Evolutionary conservation across 2,329 filamentous ascomycete genomes (phyloP).

Genomic region (Penicillium concentricum): DNA sequence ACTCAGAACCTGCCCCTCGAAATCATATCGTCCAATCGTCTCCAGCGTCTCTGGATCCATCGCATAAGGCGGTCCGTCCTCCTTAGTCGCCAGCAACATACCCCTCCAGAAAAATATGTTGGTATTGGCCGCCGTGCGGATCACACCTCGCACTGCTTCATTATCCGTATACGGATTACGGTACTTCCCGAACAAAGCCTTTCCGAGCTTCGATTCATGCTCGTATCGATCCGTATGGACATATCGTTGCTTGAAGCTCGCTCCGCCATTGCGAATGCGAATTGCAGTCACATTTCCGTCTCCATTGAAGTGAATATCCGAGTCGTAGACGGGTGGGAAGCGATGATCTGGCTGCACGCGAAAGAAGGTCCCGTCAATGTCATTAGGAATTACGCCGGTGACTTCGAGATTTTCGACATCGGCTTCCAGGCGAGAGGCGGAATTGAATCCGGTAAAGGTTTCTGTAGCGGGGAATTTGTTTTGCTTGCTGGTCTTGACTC

Average conservation of each 20-base stretch:
- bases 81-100: slow-evolving; percentile 48
- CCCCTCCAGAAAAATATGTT: slow-evolving; percentile 61
- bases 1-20: slow-evolving; percentile 49
- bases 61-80: slow-evolving; percentile 53
- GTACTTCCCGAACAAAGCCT: slow-evolving; percentile 55
- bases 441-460: slow-evolving; percentile 35
- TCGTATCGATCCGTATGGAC: slow-evolving; percentile 45
- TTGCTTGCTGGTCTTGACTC: background rate
- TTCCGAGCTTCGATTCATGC: slow-evolving; percentile 38
- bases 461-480: background rate
- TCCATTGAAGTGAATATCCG: slow-evolving; percentile 53
- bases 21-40: slow-evolving; percentile 52
- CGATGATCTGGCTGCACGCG: slow-evolving; percentile 48
- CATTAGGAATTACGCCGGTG: slow-evolving; percentile 41
- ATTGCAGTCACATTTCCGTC: slow-evolving; percentile 47
- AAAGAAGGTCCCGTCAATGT: slow-evolving; percentile 48
- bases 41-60: slow-evolving; percentile 50
- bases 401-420: slow-evolving; percentile 30
- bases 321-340: slow-evolving; percentile 56
- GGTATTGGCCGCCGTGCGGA: slow-evolving; percentile 60
- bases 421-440: slow-evolving; percentile 40
- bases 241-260: slow-evolving; percentile 45
- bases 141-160: slow-evolving; percentile 51
- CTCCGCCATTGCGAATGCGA: slow-evolving; percentile 42
- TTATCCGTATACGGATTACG: slow-evolving; percentile 58